Conservation (phyloP, 352 stramenopile genomes). For the Peronospora destructor region DNA sequence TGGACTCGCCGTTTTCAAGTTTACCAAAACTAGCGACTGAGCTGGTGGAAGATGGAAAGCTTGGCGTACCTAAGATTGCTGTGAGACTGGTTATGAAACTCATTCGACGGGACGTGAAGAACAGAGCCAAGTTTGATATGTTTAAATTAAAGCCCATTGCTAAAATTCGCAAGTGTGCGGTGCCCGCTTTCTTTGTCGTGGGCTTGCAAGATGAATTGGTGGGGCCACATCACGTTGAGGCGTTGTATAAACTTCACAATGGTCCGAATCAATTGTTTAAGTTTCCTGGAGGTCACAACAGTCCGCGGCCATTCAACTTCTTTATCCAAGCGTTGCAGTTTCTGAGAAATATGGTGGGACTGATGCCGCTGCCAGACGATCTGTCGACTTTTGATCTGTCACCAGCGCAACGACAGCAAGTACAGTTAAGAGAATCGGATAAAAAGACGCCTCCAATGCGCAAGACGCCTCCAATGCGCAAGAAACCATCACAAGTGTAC, state of each 20-base stretch:
- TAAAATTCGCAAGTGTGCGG: conserved; percentile 63
- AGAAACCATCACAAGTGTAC: conserved; percentile 41
- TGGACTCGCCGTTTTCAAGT: conserved; percentile 80
- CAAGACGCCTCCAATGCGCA: too few relatives aligned
- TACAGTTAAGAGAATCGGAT: conserved; percentile 4
- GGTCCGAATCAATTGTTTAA: conserved; percentile 75
- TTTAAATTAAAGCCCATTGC: conserved; percentile 81
- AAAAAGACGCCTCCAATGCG: conserved; percentile 15
- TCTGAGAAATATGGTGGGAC: conserved; percentile 67
- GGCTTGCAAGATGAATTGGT: conserved; percentile 77
- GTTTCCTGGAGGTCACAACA: conserved; percentile 79
- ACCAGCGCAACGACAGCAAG: conserved; percentile 25
- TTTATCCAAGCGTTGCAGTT: conserved; percentile 78
- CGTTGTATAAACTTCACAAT: conserved; percentile 67
- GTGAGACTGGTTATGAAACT: conserved; percentile 80
- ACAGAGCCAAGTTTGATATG: conserved; percentile 82
- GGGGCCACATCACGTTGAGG: conserved; percentile 60
- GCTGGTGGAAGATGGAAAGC: conserved; percentile 74
- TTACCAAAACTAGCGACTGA: conserved; percentile 63
- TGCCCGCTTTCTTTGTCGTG: conserved; percentile 72
- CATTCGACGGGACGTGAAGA: conserved; percentile 73
- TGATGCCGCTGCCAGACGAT: conserved; percentile 57
- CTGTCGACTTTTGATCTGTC: conserved; percentile 42
- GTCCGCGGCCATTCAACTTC: conserved; percentile 62
- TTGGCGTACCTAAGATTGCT: conserved; percentile 72